phyloP scores from a whole-genome alignment of 805 yeast species.

The Myxozyma vanderwaltii region DNA sequence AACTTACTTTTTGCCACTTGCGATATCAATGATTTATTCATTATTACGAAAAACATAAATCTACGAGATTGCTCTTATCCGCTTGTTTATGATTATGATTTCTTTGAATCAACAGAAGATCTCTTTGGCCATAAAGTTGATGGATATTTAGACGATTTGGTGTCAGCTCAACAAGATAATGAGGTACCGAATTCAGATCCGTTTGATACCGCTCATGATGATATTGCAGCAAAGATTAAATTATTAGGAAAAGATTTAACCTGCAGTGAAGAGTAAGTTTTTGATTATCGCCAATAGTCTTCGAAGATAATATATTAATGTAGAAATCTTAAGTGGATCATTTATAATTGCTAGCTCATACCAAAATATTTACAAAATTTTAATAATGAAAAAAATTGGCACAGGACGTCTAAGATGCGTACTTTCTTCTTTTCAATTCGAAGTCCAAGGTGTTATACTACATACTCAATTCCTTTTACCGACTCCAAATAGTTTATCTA shows the following conservation, averaged over 20 bases:
- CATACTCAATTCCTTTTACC: constrained; percentile 17
- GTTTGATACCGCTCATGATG: neutral
- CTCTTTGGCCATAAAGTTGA: neutral
- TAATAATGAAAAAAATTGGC: neutral
- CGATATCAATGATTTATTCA: constrained; percentile 4
- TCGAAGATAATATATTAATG: too few species aligned
- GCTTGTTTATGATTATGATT: neutral
- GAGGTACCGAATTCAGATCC: neutral
- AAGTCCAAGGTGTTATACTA: constrained; percentile 27
- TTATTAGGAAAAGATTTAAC: constrained; percentile 18
- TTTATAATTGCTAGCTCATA: constrained; percentile 17
- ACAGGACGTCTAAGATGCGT: constrained; percentile 5
- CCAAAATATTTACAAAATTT: constrained; percentile 20
- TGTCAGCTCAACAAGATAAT: neutral
- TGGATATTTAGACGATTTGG: neutral
- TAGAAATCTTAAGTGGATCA: constrained; percentile 7
- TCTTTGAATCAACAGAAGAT: neutral
- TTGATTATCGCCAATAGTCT: too few species aligned
- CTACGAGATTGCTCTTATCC: constrained; percentile 4
- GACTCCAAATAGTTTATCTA: neutral
- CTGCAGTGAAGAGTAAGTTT: constrained; percentile 3
- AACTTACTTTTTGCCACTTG: constrained; percentile 17
- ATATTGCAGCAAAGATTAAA: constrained; percentile 14
- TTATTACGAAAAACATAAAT: constrained; percentile 12
- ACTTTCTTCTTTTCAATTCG: constrained; percentile 11